These are phyloP conservation scores for Exophiala calicioides DNA, from an alignment of 2,329 filamentous ascomycete genomes.

Conservation along the genomic window DNA sequence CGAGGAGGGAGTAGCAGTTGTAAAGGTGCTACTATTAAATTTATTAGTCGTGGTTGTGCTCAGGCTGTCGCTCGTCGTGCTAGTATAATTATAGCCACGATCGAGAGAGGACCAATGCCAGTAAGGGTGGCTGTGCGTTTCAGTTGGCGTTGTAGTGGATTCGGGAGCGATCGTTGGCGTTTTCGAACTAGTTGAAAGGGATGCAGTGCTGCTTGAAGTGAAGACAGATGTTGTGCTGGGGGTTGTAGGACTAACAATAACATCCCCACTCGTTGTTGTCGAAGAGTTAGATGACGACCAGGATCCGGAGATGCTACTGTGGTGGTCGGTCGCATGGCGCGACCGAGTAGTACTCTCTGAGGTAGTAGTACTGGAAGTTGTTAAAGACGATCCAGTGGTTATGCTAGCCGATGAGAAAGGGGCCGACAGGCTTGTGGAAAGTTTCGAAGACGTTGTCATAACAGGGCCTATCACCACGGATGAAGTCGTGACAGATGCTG, in stretches of 20 bases:
- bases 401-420: not conserved
- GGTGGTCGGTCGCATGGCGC: not conserved
- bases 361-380: no score
- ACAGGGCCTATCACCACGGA: not conserved
- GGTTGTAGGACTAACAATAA: not conserved
- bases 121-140: not conserved
- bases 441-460: not conserved
- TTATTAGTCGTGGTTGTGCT: not conserved
- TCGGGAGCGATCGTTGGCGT: no score
- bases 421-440: no score
- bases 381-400: constrained; percentile 1
- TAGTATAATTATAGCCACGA: not conserved
- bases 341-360: not conserved
- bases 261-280: constrained; percentile 1
- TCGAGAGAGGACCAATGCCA: no score
- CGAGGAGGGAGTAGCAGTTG: not conserved
- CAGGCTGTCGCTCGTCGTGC: not conserved
- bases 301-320: constrained; percentile 4
- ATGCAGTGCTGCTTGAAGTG: constrained; percentile 3
- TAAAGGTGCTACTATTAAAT: constrained; percentile 1
- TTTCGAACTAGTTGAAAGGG: no score
- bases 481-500: constrained; percentile 1
- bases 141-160: no score
- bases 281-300: not conserved
- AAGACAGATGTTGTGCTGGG: constrained; percentile 10